phyloP scores from a whole-genome alignment of 495 filamentous ascomycete species.

The Penicillium odoratum region DNA sequence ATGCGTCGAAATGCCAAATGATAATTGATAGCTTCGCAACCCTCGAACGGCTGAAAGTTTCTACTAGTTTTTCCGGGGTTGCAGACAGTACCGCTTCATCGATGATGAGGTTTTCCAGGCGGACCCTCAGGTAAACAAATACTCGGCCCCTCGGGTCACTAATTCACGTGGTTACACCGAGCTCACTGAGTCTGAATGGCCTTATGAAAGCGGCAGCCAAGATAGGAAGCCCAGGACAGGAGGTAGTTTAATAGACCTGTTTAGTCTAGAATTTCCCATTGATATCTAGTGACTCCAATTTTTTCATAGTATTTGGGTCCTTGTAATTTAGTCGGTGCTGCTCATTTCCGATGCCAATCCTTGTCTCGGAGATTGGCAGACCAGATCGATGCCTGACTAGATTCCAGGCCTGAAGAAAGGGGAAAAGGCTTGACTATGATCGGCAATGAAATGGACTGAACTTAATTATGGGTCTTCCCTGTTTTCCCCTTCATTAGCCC shows the following conservation, averaged over 20 bases:
- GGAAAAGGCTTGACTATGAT: slow-evolving; percentile 4
- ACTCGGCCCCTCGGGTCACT: no score
- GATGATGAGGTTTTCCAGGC: no score
- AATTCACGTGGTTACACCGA: no score
- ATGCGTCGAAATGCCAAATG: no score
- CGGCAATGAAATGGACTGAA: slow-evolving; percentile 2
- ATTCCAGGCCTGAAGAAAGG: not conserved
- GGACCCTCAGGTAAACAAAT: no score
- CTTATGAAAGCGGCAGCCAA: not conserved
- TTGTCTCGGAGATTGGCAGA: not conserved
- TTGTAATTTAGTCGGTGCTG: not conserved
- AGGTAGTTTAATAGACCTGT: not conserved
- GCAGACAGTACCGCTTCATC: no score
- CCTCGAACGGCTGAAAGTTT: no score
- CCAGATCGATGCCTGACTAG: not conserved
- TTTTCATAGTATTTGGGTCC: not conserved
- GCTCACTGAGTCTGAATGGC: not conserved
- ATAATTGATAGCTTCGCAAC: no score
- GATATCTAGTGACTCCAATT: not conserved
- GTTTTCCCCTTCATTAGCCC: not conserved
- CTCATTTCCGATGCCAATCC: not conserved
- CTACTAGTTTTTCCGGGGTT: no score
- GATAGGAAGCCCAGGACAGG: not conserved
- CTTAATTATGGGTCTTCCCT: not conserved
- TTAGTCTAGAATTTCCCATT: not conserved